A percentile compares a stretch with the other conserved stretches of the same genome.
Conservation (phyloP, 1,139 yeast species). For the Candida sanyaensis region DNA sequence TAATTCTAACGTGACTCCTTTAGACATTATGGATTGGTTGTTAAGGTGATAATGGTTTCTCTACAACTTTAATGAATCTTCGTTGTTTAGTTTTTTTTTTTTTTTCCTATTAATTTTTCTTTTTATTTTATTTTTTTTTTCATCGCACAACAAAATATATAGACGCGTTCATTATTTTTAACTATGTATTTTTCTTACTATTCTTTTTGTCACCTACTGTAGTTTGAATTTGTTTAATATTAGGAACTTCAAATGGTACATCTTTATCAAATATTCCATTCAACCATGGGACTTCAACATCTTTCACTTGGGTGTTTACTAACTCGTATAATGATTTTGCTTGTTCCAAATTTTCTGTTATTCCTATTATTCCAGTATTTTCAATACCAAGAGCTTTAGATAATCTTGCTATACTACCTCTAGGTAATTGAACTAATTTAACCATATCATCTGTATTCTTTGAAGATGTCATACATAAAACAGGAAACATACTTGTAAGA, state of each 20-base stretch:
- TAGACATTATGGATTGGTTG: conserved; percentile 9
- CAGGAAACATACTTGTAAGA: conserved; percentile 54
- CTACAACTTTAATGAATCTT: background rate
- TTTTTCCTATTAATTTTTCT: background rate
- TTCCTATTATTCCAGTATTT: conserved; percentile 31
- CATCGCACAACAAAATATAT: too few species aligned
- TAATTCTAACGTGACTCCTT: conserved; percentile 29
- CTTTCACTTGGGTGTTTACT: conserved; percentile 32
- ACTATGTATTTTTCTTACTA: conserved; percentile 17
- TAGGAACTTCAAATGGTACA: conserved; percentile 27
- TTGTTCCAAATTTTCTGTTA: conserved; percentile 22
- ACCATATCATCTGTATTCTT: conserved; percentile 27
- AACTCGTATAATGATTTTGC: conserved; percentile 32
- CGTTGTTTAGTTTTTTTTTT: background rate
- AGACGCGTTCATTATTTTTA: background rate
- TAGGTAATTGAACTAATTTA: conserved; percentile 57
- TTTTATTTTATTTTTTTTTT: conserved; percentile 4
- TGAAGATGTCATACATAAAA: conserved; percentile 49
- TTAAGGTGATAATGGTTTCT: background rate
- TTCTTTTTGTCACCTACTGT: conserved; percentile 33
- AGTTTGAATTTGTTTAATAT: conserved; percentile 40
- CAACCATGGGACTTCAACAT: conserved; percentile 50
- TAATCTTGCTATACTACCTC: conserved; percentile 40
- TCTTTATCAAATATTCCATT: conserved; percentile 26
- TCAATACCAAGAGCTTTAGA: conserved; percentile 31